Percentiles rank a stretch among this genome's conserved stretches.
phyloP scores from a whole-genome alignment of 2,329 filamentous ascomycete genomes.

The Trichophyton schoenleinii region DNA sequence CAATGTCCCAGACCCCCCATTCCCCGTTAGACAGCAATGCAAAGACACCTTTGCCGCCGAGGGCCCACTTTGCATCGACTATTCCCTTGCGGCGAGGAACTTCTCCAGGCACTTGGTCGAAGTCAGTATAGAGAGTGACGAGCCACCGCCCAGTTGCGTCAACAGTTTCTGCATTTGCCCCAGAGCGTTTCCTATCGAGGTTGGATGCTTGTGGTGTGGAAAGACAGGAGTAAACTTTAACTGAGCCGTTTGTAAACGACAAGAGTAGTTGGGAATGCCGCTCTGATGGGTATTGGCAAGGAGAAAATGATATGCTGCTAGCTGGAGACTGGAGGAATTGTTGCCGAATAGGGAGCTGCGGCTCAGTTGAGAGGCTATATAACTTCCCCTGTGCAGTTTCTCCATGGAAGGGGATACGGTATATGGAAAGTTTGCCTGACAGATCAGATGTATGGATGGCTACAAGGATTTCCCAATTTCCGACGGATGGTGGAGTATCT shows the following conservation, averaged over 20 bases:
- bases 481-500: slow-evolving; percentile 11
- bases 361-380: slow-evolving; percentile 24
- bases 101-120: slow-evolving; percentile 23
- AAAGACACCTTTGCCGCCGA: slow-evolving; percentile 34
- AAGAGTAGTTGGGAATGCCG: slow-evolving; percentile 45
- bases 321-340: slow-evolving; percentile 39
- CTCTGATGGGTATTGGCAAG: slow-evolving; percentile 39
- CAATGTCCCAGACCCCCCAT: slow-evolving; percentile 40
- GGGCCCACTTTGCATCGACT: slow-evolving; percentile 35
- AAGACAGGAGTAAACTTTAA: slow-evolving; percentile 47
- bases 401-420: slow-evolving; percentile 30
- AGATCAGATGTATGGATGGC: slow-evolving; percentile 36
- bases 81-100: slow-evolving; percentile 30
- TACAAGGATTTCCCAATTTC: slow-evolving; percentile 34
- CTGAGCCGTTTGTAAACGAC: slow-evolving; percentile 41
- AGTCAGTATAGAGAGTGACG: slow-evolving; percentile 30
- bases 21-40: slow-evolving; percentile 35
- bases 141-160: slow-evolving; percentile 32
- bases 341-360: slow-evolving; percentile 35
- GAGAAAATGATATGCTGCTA: slow-evolving; percentile 42
- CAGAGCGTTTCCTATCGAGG: slow-evolving; percentile 21
- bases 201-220: slow-evolving; percentile 18
- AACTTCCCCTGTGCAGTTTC: slow-evolving; percentile 11
- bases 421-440: slow-evolving; percentile 33
- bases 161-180: slow-evolving; percentile 22